phyloP scores from a whole-genome alignment of 129 eudicot genomes.

The Escallonia herrerae region DNA sequence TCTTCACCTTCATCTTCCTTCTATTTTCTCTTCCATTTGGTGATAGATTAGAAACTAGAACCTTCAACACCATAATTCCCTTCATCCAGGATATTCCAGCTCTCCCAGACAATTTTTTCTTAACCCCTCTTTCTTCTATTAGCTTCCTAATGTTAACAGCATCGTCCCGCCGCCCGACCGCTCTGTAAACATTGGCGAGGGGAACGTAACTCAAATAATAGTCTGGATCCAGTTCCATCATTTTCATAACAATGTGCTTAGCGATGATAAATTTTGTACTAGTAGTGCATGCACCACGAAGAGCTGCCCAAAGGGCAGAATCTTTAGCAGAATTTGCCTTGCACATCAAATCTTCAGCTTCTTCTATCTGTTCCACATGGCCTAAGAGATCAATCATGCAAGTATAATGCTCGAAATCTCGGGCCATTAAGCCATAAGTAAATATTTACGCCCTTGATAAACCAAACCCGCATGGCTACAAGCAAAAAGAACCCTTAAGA shows the following conservation, averaged over 20 bases:
- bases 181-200: constrained; percentile 60
- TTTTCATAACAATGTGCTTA: constrained; percentile 65
- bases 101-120: constrained; percentile 69
- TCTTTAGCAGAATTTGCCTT: constrained; percentile 33
- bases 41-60: no score
- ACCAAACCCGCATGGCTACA: constrained; percentile 82
- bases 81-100: no score
- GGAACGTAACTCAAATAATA: constrained; percentile 80
- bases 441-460: constrained; percentile 51
- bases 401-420: constrained; percentile 49
- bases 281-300: constrained; percentile 69
- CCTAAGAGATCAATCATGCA: constrained; percentile 77
- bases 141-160: constrained; percentile 40
- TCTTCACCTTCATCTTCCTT: no score
- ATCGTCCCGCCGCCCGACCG: constrained; percentile 62
- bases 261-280: constrained; percentile 47
- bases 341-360: constrained; percentile 52
- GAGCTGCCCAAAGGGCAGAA: constrained; percentile 74
- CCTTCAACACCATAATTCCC: no score
- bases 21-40: no score
- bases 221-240: constrained; percentile 70
- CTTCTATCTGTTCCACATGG: constrained; percentile 65
- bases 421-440: constrained; percentile 37
- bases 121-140: constrained; percentile 64
- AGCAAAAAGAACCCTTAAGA: constrained; percentile 62